Base-by-base conservation (phyloP, 208 protist genomes). In the Wallacemonas rigidus region DNA sequence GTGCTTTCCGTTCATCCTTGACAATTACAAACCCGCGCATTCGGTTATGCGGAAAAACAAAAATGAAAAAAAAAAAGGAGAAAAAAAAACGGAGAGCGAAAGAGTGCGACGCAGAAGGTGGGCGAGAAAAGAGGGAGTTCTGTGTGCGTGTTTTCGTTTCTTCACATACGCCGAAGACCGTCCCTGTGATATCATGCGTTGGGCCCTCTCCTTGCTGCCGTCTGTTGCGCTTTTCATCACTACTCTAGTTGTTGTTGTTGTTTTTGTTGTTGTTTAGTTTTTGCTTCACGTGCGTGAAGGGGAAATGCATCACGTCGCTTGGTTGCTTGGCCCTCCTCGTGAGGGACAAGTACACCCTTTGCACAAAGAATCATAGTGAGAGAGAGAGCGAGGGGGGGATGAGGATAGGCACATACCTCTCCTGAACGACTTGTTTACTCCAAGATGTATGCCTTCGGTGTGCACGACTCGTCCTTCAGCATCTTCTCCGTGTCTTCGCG, bases 401-500 rank as follows among this genome's bases (percentile, higher is more conserved):
- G 26, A 26, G 26, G 0, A 26, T 0, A 26, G 26, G 26, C 26
- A 26, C 26, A 26, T 26, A 26, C 26, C 26, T 26, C 26, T 26
- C 26, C 26, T 26, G 26, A 26, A 26, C 26, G 26, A 26, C 26
- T 26, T 14, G 35, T 15, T 57, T 53, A 72, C 60, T 69, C 69
- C 51, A 70, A 62, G 45, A 81, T 4, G 57, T 85, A 89, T 44
- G 74, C 71, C 50, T 76, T 79, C 2, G 83, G 80, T 70, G 80
- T 74, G 47, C 67, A 78, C 15, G 58, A 50, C 50, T 76, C 75
- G 4, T 71, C 71, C 9, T 71, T n/a, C 15, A 89, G 75, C 65
- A 86, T 67, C 67, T 72, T 64, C 72, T 81, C 69, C 17, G 76
- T 72, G 65, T 89, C 84, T 17, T 75, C 76, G 35, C 71, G 64